Conservation (phyloP, 805 yeast genomes). For the Brettanomyces custersianus region DNA sequence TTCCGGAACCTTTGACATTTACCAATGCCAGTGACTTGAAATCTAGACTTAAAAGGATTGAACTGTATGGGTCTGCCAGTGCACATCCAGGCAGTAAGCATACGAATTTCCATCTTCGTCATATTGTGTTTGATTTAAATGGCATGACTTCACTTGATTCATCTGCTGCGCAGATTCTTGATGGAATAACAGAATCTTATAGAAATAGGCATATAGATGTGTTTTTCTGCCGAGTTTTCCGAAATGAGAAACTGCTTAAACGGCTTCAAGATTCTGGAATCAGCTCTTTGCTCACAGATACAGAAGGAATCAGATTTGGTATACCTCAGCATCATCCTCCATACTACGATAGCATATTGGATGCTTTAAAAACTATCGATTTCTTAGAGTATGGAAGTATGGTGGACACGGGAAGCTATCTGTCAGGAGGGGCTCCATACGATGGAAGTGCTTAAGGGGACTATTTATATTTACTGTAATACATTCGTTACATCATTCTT, state of each 20-base stretch:
- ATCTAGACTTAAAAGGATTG: conserved; percentile 57
- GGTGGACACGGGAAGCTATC: conserved; percentile 12
- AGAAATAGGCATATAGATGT: conserved; percentile 46
- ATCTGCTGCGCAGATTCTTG: conserved; percentile 65
- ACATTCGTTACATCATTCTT: too few species aligned
- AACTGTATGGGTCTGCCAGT: conserved; percentile 63
- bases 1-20: conserved; percentile 85
- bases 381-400: conserved; percentile 17
- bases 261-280: conserved; percentile 52
- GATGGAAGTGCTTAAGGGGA: conserved; percentile 8
- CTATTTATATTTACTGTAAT: too few species aligned
- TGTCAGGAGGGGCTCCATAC: conserved; percentile 9
- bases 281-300: conserved; percentile 22
- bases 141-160: conserved; percentile 81
- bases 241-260: conserved; percentile 35
- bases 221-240: conserved; percentile 52
- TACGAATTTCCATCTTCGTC: conserved; percentile 32
- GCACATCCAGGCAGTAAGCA: conserved; percentile 56
- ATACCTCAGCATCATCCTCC: conserved; percentile 28
- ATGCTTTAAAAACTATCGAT: conserved; percentile 43
- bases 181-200: conserved; percentile 52
- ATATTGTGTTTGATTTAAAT: conserved; percentile 64
- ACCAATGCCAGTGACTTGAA: conserved; percentile 77
- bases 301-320: conserved; percentile 19
- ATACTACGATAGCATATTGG: conserved; percentile 44